Conservation (phyloP, 139 green algal genomes). For the Tetratostichococcus sp. region DNA sequence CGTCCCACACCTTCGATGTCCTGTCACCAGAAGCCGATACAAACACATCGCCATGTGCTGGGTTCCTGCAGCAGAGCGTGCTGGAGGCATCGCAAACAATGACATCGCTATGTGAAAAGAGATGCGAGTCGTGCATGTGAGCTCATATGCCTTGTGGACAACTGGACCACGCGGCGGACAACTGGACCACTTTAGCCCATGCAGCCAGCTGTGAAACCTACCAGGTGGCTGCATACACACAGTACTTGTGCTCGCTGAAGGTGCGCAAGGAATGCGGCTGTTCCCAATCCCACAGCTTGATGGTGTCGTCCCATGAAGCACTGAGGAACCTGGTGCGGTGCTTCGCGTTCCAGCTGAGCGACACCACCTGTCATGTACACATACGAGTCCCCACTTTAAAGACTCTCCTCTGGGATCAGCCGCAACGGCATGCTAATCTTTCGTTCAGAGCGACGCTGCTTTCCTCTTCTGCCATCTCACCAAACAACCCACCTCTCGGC, state of each 20-base stretch:
- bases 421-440: no score
- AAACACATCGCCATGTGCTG: slow-evolving; percentile 73
- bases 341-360: slow-evolving; percentile 85
- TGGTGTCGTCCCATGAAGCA: slow-evolving; percentile 90
- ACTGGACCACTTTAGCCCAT: no score
- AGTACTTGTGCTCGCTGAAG: slow-evolving; percentile 91
- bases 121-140: no score
- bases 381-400: not conserved
- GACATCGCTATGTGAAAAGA: no score
- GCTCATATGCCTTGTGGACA: no score
- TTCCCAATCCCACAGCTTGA: slow-evolving; percentile 89
- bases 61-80: slow-evolving; percentile 53
- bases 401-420: no score
- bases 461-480: no score
- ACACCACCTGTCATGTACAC: slow-evolving; percentile 50
- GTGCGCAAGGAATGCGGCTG: slow-evolving; percentile 56
- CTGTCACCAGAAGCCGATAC: slow-evolving; percentile 79
- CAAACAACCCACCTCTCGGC: slow-evolving; percentile 69
- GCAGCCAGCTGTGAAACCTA: no score
- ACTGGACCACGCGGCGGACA: no score
- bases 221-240: slow-evolving; percentile 93
- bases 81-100: no score
- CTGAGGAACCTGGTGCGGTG: slow-evolving; percentile 83
- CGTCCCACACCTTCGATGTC: slow-evolving; percentile 84
- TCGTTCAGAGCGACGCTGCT: no score